Base-by-base conservation (phyloP, 1,284 basidiomycete genomes). In the Tetrapyrgos nigripes region DNA sequence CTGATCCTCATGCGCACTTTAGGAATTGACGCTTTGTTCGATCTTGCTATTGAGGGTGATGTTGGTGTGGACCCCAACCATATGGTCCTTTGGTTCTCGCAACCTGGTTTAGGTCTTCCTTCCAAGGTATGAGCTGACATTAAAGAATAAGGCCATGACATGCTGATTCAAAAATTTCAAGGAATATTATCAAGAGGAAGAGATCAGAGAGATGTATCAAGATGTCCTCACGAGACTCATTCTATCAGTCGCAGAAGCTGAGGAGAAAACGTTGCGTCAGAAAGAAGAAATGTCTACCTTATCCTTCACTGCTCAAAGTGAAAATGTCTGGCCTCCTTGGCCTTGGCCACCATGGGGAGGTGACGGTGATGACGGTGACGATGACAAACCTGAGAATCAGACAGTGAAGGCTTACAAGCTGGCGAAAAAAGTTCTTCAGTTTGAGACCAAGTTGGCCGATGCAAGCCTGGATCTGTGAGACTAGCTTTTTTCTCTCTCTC, bases 131-230 rank as follows among this genome's bases (percentile, higher is more conserved):
- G 61, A 62, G 3, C 27, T 29, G 50, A 14, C 19, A 4, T 53
- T 40, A n/a, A 4, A 11, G n/a, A 14, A 17, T 54, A 13, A 14
- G 40, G 19, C 19, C 50, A 31, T 45, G 9, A 10, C n/a, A 5
- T 53, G 23, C 59, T 46, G 55, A 47, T 48, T 35, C 62, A 5
- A 31, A 58, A 47, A 37, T 23, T 63, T 40, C 19, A 66, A 93
- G 88, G 93, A 96, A 76, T 98, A 98, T 73, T 98, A 95, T 72
- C 84, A 91, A 50, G 96, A 98, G 61, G 78, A 88, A 55, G 78
- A 80, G 0, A 85, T 94, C 48, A 73, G 88, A 23, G 81, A 86
- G 24, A 75, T 92, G 11, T 98, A 98, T 75, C 80, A 83, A 62
- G 78, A 80, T 45, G 87, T 93, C 17, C 76, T 97, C 24, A 81